A percentile compares a stretch with the other conserved stretches of the same genome.
These are phyloP conservation scores for Pyrrhoderma noxium DNA, from an alignment of 1,284 basidiomycete genomes.

Conservation along the genomic window DNA sequence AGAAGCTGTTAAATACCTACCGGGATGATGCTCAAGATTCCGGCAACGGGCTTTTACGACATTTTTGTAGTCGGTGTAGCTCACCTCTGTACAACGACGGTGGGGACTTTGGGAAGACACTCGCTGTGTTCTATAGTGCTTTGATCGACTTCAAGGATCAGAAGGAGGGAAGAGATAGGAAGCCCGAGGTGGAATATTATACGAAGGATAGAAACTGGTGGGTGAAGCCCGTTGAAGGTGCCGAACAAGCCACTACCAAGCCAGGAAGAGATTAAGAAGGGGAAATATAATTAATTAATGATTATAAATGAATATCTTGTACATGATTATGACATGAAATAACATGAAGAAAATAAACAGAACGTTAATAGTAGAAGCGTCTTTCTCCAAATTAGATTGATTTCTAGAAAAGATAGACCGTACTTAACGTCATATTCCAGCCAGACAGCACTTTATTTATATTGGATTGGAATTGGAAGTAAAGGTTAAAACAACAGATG, in stretches of 20 bases:
- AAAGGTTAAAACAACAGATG: no score
- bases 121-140: slow-evolving; percentile 20
- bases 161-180: background rate
- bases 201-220: slow-evolving; percentile 17
- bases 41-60: slow-evolving; percentile 17
- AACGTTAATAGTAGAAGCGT: no score
- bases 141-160: slow-evolving; percentile 12
- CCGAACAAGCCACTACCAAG: slow-evolving; percentile 15
- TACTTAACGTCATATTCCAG: no score
- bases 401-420: no score
- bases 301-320: no score
- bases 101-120: slow-evolving; percentile 11
- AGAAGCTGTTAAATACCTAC: slow-evolving; percentile 13
- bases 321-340: no score
- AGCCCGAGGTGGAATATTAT: slow-evolving; percentile 19
- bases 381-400: no score
- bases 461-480: no score
- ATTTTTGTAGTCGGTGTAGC: slow-evolving; percentile 18
- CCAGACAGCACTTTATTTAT: no score
- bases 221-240: slow-evolving; percentile 12
- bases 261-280: slow-evolving; percentile 18
- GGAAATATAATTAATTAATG: no score
- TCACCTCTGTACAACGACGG: slow-evolving; percentile 16
- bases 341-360: no score
- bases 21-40: slow-evolving; percentile 19